A percentile compares a stretch with the other conserved stretches of the same genome.
Evolutionary conservation across 176 grass and related monocot species (phyloP).

Genomic region (Ampelocalamus luodianensis): DNA sequence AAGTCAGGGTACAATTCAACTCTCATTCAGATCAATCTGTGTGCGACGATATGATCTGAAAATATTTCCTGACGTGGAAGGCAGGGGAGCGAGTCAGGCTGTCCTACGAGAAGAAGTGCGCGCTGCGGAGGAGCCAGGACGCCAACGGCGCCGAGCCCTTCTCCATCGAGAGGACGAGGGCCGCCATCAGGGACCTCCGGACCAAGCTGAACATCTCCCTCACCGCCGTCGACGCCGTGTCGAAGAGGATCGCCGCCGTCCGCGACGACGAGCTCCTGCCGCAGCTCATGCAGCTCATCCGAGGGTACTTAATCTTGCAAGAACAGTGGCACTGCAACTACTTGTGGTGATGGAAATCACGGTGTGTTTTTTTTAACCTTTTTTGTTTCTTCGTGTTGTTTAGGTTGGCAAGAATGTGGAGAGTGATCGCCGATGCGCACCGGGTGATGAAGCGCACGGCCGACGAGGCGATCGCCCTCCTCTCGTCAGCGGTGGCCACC

Average conservation of each 20-base stretch:
- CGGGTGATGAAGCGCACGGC: slow-evolving; percentile 71
- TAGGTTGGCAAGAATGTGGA: slow-evolving; percentile 76
- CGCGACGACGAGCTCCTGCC: slow-evolving; percentile 83
- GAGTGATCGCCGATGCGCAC: slow-evolving; percentile 67
- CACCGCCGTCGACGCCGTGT: slow-evolving; percentile 65
- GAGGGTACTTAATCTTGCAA: slow-evolving; percentile 45
- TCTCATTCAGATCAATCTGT: not conserved
- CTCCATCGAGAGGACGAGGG: slow-evolving; percentile 71
- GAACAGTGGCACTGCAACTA: not conserved
- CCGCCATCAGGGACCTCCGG: slow-evolving; percentile 71
- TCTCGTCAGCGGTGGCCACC: slow-evolving; percentile 46
- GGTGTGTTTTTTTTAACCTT: too few species aligned
- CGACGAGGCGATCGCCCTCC: slow-evolving; percentile 66
- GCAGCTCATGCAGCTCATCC: slow-evolving; percentile 67
- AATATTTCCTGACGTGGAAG: slow-evolving; percentile 19
- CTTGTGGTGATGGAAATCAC: not conserved
- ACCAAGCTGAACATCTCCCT: slow-evolving; percentile 79
- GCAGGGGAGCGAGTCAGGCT: slow-evolving; percentile 65
- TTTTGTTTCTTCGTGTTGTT: not conserved
- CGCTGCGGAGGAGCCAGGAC: slow-evolving; percentile 77
- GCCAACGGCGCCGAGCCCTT: slow-evolving; percentile 74
- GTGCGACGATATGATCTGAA: not conserved
- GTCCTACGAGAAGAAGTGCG: slow-evolving; percentile 83
- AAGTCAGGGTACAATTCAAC: slow-evolving; percentile 68
- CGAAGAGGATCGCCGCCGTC: slow-evolving; percentile 62